phyloP scores from a whole-genome alignment of 805 yeast species.

The Candida parachauliodes region DNA sequence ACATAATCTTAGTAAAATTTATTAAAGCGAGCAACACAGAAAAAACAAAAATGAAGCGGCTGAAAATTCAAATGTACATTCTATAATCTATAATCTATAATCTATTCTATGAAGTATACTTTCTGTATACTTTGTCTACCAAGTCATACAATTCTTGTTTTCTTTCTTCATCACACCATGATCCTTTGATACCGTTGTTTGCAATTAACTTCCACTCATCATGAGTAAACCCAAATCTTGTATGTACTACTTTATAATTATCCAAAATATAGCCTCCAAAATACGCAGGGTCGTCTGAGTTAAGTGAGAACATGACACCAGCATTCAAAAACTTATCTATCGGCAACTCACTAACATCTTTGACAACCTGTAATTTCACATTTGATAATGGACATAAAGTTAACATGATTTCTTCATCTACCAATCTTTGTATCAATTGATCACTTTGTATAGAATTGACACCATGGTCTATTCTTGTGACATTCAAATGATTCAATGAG shows the following conservation, averaged over 20 bases:
- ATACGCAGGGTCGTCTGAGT: slow-evolving; percentile 52
- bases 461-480: slow-evolving; percentile 78
- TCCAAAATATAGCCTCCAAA: slow-evolving; percentile 83
- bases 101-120: slow-evolving; percentile 22
- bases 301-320: slow-evolving; percentile 68
- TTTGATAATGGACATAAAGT: slow-evolving; percentile 79
- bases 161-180: slow-evolving; percentile 63
- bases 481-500: slow-evolving; percentile 57
- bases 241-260: slow-evolving; percentile 65
- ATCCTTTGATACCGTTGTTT: slow-evolving; percentile 62
- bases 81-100: background rate
- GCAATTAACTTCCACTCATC: slow-evolving; percentile 65
- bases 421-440: slow-evolving; percentile 53
- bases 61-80: too few species aligned
- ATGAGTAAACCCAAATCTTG: slow-evolving; percentile 52
- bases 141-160: slow-evolving; percentile 45
- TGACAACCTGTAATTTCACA: slow-evolving; percentile 69
- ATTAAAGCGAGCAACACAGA: too few species aligned
- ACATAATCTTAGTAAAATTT: too few species aligned
- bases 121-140: slow-evolving; percentile 42
- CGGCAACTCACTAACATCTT: slow-evolving; percentile 65
- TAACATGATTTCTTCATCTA: slow-evolving; percentile 52
- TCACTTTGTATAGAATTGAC: slow-evolving; percentile 58
- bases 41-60: background rate
- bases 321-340: slow-evolving; percentile 54